These are phyloP conservation scores for Hypoxylon perforatum DNA, from an alignment of 495 filamentous ascomycete species.

Conservation along the genomic window DNA sequence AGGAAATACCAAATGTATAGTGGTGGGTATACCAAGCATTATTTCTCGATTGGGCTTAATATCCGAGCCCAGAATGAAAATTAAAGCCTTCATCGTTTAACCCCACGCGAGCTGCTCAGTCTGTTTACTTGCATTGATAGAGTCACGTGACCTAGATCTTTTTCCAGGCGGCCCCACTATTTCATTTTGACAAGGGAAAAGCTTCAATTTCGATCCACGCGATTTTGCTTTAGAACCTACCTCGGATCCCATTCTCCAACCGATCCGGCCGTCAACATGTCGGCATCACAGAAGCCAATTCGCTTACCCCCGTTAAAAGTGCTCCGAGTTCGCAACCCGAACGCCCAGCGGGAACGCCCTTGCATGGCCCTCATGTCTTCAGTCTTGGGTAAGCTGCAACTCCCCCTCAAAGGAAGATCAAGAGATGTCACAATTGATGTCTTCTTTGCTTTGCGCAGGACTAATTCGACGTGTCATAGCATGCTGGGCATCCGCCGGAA, in stretches of 20 bases:
- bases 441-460: constrained; percentile 16
- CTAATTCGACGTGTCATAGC: constrained; percentile 59
- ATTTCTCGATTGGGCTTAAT: constrained; percentile 1
- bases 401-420: neutral
- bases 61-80: too few relatives aligned
- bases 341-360: constrained; percentile 77
- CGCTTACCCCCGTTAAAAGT: constrained; percentile 87
- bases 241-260: neutral
- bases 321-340: constrained; percentile 85
- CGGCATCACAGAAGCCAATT: constrained; percentile 63
- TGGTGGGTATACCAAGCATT: neutral
- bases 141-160: constrained; percentile 25
- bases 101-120: too few relatives aligned
- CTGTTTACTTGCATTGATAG: neutral
- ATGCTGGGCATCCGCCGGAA: constrained; percentile 94
- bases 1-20: too few relatives aligned
- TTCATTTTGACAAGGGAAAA: constrained; percentile 16
- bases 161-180: constrained; percentile 7
- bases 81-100: too few relatives aligned
- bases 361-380: constrained; percentile 87
- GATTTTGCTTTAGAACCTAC: constrained; percentile 18
- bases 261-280: constrained; percentile 34
- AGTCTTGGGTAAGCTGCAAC: constrained; percentile 78
- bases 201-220: constrained; percentile 29
- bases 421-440: constrained; percentile 7